phyloP scores from a whole-genome alignment of 2,329 filamentous ascomycete species.

The Neoscytalidium dimidiatum region DNA sequence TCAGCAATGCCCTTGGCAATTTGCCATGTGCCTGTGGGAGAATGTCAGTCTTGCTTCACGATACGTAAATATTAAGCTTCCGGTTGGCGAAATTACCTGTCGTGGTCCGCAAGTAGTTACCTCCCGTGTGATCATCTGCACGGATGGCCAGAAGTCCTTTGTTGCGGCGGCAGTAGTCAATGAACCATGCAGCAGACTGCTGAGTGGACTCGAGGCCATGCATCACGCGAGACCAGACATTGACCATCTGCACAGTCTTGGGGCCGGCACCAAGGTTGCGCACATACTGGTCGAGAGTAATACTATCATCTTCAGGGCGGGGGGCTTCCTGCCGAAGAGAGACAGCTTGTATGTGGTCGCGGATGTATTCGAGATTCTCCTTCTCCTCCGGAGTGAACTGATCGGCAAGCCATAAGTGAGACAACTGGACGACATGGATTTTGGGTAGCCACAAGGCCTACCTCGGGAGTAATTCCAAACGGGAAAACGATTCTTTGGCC shows the following conservation, averaged over 20 bases:
- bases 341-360: neutral
- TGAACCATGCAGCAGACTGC: conserved; percentile 55
- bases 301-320: conserved; percentile 28
- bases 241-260: conserved; percentile 40
- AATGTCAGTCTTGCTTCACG: neutral
- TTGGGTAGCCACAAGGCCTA: conserved; percentile 24
- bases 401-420: neutral
- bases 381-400: neutral
- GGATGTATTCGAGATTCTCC: neutral
- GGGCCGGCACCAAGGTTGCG: conserved; percentile 33
- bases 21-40: conserved; percentile 26
- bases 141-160: conserved; percentile 54
- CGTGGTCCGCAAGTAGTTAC: conserved; percentile 52
- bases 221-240: conserved; percentile 53
- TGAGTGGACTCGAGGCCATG: conserved; percentile 53
- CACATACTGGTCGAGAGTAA: conserved; percentile 44
- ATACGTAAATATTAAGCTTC: neutral
- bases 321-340: neutral
- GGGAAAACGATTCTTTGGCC: conserved; percentile 34
- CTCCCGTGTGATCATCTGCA: conserved; percentile 55
- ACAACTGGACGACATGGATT: neutral
- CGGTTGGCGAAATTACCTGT: neutral
- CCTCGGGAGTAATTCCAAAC: conserved; percentile 34
- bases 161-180: conserved; percentile 57
- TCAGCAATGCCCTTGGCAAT: conserved; percentile 25